Evolutionary conservation across 2,329 filamentous ascomycete genomes (phyloP).

Genomic region (Cryphonectria parasitica): DNA sequence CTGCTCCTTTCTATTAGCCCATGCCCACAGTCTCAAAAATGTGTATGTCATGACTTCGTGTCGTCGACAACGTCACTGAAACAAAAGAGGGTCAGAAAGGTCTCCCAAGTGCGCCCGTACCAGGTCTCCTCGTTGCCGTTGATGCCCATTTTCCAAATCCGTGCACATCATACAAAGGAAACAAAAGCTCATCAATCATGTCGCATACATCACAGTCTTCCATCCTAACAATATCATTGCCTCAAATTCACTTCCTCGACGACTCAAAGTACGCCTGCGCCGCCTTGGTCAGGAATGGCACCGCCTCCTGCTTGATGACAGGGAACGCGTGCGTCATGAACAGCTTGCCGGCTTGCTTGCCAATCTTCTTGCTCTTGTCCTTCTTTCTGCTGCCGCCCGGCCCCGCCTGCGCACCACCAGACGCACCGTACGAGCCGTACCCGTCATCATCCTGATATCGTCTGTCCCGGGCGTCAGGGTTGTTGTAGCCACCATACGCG

Average conservation of each 20-base stretch:
- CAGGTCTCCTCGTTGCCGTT: neutral
- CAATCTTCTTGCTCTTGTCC: slow-evolving; percentile 26
- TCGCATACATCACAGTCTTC: neutral
- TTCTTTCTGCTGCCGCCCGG: neutral
- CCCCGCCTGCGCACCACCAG: neutral
- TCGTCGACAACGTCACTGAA: neutral
- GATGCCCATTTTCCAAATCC: neutral
- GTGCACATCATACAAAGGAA: neutral
- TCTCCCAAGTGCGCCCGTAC: neutral
- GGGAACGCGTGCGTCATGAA: slow-evolving; percentile 30
- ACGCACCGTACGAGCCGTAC: slow-evolving; percentile 2
- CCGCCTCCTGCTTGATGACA: slow-evolving; percentile 29
- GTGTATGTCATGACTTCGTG: neutral
- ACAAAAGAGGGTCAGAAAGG: neutral
- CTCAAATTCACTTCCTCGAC: neutral
- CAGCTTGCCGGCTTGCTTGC: slow-evolving; percentile 27
- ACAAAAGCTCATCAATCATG: neutral
- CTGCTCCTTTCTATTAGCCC: neutral
- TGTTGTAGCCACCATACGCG: slow-evolving; percentile 1
- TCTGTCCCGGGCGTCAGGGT: neutral
- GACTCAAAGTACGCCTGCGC: slow-evolving; percentile 28
- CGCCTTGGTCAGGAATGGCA: slow-evolving; percentile 28
- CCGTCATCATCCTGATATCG: slow-evolving; percentile 19
- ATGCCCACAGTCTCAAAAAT: neutral
- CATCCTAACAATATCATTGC: neutral